Base-by-base conservation (phyloP, 1,284 basidiomycete species). In the Leccinum angustisporum region DNA sequence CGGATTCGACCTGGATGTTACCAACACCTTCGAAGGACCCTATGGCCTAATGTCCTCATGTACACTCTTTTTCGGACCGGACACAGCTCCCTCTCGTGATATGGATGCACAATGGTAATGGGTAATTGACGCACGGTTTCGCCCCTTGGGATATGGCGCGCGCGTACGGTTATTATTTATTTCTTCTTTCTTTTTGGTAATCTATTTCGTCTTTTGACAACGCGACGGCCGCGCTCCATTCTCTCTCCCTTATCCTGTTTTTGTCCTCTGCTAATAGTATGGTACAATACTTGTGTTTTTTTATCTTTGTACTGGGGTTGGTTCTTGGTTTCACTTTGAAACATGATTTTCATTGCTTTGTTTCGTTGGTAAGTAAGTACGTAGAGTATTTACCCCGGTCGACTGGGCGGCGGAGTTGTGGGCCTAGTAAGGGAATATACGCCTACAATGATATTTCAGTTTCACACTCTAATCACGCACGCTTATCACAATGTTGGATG, bases 401-500 rank as follows among this genome's bases (percentile, higher is more conserved):
- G 10, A 33, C 11, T 33, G 38, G 16, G 7, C 38, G 38, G 16
- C 38, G 38, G 38, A 40, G 38, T 40, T 40, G 38, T 40, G 34
- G 34, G 34, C 34, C 34, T 36, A 36, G 34, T 36, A 36, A 36
- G 34, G 34, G 34, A 36, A 36, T 36, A 18, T 21, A 46, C 10
- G 13, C 46, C 21, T 50, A 36, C 34, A 36, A 27, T 27, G 25
- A 27, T 36, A 50, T 50, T 14, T 50, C 43, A 11, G n/a, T 46
- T 46, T 11, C 43, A 21, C 40, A 18, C 43, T 48, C 43, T 11
- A 21, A 50, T 50, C 46, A 25, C 48, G 8, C 21, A 50, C 21
- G 25, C 14, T 27, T 14, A 51, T 51, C 25, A 6, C 5, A 8
- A 51, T 27, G 48, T 27, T 73, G 55, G 76, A 77, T 60, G 77